Conservation (phyloP, 192 early-diverging fungal genomes). For the Chytriomyces sp. region DNA sequence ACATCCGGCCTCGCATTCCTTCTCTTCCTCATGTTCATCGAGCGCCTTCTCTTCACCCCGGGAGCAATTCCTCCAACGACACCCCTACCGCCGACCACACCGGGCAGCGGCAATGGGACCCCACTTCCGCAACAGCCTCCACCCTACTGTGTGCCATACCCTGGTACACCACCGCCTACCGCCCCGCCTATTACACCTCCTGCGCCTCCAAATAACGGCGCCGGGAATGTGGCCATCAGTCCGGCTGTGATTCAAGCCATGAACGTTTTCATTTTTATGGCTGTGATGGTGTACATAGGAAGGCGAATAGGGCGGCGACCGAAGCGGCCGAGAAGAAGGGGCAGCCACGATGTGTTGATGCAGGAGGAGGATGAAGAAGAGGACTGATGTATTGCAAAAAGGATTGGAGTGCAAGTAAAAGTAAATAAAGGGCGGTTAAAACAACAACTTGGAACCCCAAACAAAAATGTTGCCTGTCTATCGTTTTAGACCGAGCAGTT, state of each 20-base stretch:
- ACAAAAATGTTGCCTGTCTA: background rate
- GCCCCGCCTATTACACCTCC: background rate
- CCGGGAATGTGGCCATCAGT: background rate
- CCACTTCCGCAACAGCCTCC: too few relatives aligned
- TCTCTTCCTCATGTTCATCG: background rate
- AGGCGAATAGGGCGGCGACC: background rate
- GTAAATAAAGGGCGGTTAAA: background rate
- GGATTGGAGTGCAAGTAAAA: background rate
- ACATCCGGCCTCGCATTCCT: slow-evolving; percentile 1
- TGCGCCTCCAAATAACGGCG: too few relatives aligned
- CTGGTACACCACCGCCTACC: background rate
- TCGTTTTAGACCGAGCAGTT: background rate
- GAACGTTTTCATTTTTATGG: background rate
- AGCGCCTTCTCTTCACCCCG: background rate
- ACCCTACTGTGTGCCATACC: too few relatives aligned
- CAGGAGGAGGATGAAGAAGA: background rate
- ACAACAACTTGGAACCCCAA: background rate
- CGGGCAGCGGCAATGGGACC: background rate
- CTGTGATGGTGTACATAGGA: background rate
- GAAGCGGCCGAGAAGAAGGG: background rate
- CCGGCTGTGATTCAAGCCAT: background rate
- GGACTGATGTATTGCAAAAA: background rate
- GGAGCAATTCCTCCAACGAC: background rate
- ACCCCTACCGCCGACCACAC: background rate
- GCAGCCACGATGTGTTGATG: background rate